phyloP scores from a whole-genome alignment of 495 filamentous ascomycete genomes.

The Tetracladium marchalianum region DNA sequence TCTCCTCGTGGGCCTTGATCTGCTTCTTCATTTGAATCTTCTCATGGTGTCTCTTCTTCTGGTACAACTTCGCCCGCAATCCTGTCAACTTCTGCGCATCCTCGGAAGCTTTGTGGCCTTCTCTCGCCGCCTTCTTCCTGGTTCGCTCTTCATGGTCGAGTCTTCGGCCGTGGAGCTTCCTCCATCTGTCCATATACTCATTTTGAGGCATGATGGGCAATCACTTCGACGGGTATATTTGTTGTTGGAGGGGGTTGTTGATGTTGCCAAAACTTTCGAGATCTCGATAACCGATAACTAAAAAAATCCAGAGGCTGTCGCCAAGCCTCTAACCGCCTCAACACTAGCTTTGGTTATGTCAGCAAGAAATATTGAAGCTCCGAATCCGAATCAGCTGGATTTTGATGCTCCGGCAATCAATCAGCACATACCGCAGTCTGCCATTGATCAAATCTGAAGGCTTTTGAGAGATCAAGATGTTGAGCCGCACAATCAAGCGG shows the following conservation, averaged over 20 bases:
- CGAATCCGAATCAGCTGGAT: too few species aligned
- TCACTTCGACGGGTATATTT: background rate
- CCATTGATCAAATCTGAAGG: background rate
- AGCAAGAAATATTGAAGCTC: too few species aligned
- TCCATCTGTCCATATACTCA: conserved; percentile 87
- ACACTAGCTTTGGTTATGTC: too few species aligned
- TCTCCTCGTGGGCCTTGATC: conserved; percentile 88
- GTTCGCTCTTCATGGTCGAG: conserved; percentile 86
- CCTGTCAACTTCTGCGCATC: conserved; percentile 89
- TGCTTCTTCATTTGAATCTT: conserved; percentile 99
- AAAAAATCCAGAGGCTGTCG: too few species aligned
- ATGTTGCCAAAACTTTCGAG: too few species aligned
- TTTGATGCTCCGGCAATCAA: too few species aligned
- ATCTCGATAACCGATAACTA: too few species aligned
- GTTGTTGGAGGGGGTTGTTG: too few species aligned
- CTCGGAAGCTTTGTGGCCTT: conserved; percentile 73
- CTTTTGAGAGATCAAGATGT: conserved; percentile 3
- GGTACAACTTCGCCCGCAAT: conserved; percentile 86
- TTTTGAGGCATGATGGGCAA: conserved; percentile 57
- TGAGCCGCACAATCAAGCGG: conserved; percentile 15
- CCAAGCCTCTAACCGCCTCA: too few species aligned
- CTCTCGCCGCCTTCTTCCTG: conserved; percentile 81
- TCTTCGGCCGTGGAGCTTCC: conserved; percentile 62
- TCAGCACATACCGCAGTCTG: background rate
- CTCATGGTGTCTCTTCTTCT: conserved; percentile 86